Conservation (phyloP, 169 alveolate species). For the Plasmodium berghei region DNA sequence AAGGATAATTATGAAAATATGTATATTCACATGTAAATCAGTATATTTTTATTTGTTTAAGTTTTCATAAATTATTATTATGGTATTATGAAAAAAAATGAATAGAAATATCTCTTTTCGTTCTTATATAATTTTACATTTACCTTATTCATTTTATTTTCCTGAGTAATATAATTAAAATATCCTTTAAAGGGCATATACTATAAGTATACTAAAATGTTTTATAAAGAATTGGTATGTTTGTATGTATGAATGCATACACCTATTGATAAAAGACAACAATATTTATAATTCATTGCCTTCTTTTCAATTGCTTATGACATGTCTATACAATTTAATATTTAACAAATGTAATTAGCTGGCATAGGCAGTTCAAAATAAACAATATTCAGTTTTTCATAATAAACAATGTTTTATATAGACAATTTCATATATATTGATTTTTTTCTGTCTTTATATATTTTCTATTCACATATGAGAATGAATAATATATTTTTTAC, state of each 20-base stretch:
- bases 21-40: neutral
- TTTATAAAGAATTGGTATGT: slow-evolving; percentile 62
- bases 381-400: no score
- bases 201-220: slow-evolving; percentile 39
- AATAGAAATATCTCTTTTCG: neutral
- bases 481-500: no score
- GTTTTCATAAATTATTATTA: slow-evolving; percentile 9
- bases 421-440: no score
- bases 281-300: no score
- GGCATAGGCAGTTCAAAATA: no score
- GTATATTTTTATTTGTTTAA: neutral
- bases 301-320: neutral
- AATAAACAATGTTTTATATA: no score
- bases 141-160: slow-evolving; percentile 13
- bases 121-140: neutral
- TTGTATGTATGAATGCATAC: neutral
- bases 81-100: slow-evolving; percentile 6
- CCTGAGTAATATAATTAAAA: slow-evolving; percentile 19
- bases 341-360: no score
- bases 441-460: no score
- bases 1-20: neutral
- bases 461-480: no score
- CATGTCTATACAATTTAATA: no score
- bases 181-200: slow-evolving; percentile 1
- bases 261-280: slow-evolving; percentile 1